These are phyloP conservation scores for Basidiobolus meristosporus DNA, from an alignment of 371 early-diverging fungal genomes.

Conservation along the genomic window DNA sequence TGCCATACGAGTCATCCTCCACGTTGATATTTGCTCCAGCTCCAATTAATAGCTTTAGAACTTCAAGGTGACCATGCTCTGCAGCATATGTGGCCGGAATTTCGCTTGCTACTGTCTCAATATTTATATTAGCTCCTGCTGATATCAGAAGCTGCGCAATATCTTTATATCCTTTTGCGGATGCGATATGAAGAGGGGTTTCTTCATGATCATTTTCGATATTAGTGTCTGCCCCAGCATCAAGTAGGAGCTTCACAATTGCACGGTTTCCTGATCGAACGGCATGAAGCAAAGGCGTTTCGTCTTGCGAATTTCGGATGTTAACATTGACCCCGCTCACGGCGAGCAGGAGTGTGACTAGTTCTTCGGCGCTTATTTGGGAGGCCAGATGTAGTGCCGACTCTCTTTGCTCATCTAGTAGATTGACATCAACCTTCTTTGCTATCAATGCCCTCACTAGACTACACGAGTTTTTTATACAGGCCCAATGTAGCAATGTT, in stretches of 20 bases:
- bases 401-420: too few species aligned
- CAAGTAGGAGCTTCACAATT: constrained; percentile 29
- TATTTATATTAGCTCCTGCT: constrained; percentile 29
- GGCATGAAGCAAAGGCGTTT: constrained; percentile 70
- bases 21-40: constrained; percentile 33
- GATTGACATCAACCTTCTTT: too few species aligned
- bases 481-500: too few species aligned
- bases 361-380: too few species aligned
- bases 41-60: constrained; percentile 27
- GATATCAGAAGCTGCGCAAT: constrained; percentile 28
- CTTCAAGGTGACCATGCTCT: constrained; percentile 37
- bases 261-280: constrained; percentile 39
- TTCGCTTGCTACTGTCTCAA: constrained; percentile 25
- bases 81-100: constrained; percentile 22
- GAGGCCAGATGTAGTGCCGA: too few species aligned
- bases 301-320: too few species aligned
- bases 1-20: constrained; percentile 33
- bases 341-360: too few species aligned
- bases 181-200: constrained; percentile 48
- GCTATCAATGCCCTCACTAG: too few species aligned
- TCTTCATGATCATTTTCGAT: constrained; percentile 21
- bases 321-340: too few species aligned
- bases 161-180: constrained; percentile 39
- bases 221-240: constrained; percentile 22
- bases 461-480: too few species aligned